Evolutionary conservation across 2,329 filamentous ascomycete species (phyloP), one percentile per base, ranked within the genome.

Genomic region (Microdochium trichocladiopsis): DNA sequence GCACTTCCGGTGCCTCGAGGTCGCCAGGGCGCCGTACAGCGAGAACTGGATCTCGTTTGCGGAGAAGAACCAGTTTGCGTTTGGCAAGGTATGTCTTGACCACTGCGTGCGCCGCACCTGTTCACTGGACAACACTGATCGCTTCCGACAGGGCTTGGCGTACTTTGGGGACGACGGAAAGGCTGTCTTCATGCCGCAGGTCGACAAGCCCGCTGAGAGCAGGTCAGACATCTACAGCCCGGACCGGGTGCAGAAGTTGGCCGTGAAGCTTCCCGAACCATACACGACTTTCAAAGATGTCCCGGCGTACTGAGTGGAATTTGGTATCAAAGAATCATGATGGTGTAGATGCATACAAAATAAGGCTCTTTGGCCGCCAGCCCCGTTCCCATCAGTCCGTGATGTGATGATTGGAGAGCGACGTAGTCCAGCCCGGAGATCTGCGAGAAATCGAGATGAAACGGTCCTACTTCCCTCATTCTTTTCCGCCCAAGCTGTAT

Each of bases 1-100:
- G 49, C 49, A 50, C 31, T 50, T 50, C 33, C 25, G 49, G 3
- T 50, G 49, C 28, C 49, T 50, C 18, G 49, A 50, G 49, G 49
- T 50, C 25, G 49, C 49, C 9, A 6, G 49, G 28, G 49, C 49
- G 33, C 33, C 33, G 6, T 37, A 37, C 33, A 37, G 14, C 33
- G 33, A 37, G 33, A 37, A 37, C 33, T 37, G 33, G 33, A 37
- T 37, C 14, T 37, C 33, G 33, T 37, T 37, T 37, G 33, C 33
- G 14, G 14, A 37, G 14, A 37, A 37, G 33, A 37, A 37, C 33
- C 33, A 37, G 14, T 37, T 37, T 37, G 33, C 33, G 5, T 37
- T 37, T 37, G 33, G 18, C 14, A 37, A 37, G 14, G 33, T 37
- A 37, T 9, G 33, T 6, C 33, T 37, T 16, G 6, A 9, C 14